Percentiles rank a stretch among this genome's conserved stretches.
These are phyloP conservation scores for Pecoramyces ruminantium DNA, from an alignment of 192 early-diverging fungal genomes.

Conservation along the genomic window DNA sequence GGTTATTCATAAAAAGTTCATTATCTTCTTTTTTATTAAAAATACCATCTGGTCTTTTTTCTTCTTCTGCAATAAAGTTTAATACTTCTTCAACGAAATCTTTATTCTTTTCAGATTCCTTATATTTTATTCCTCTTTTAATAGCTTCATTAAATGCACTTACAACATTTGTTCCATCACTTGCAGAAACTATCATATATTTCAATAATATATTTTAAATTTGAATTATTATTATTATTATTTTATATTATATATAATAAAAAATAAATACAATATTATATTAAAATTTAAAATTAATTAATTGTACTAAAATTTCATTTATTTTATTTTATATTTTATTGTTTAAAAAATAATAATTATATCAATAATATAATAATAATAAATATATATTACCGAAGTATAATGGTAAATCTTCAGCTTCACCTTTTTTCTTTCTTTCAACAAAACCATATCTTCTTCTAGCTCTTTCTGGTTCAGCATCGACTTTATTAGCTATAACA, in stretches of 20 bases:
- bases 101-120: constrained; percentile 6
- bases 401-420: constrained; percentile 6
- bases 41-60: neutral
- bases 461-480: constrained; percentile 31
- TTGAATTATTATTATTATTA: too few species aligned
- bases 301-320: too few species aligned
- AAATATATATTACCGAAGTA: neutral
- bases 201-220: too few species aligned
- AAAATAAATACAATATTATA: too few species aligned
- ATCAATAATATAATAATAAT: too few species aligned
- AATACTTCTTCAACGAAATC: neutral
- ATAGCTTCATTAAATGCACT: constrained; percentile 30
- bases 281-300: too few species aligned
- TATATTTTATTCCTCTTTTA: constrained; percentile 18
- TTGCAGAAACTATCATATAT: constrained; percentile 18
- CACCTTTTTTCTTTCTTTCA: constrained; percentile 15
- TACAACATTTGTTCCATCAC: constrained; percentile 39
- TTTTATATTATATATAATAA: too few species aligned
- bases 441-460: constrained; percentile 29
- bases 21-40: neutral
- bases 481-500: constrained; percentile 43
- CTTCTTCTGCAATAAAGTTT: neutral
- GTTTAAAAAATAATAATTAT: too few species aligned
- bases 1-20: neutral
- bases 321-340: too few species aligned